phyloP scores from a whole-genome alignment of 2,329 filamentous ascomycete species.

The Xylariales sp. region DNA sequence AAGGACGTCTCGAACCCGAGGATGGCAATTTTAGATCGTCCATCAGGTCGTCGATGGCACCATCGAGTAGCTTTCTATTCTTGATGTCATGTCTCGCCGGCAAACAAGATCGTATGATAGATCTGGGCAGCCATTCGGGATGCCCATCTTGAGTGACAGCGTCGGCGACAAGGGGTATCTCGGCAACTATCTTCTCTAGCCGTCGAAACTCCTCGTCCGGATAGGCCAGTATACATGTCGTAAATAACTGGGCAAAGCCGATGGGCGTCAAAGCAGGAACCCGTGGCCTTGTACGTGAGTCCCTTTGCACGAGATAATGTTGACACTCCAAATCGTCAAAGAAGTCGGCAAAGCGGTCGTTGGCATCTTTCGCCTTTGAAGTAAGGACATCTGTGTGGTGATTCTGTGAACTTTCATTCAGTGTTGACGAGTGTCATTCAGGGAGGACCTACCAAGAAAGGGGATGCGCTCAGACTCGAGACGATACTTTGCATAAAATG shows the following conservation, averaged over 20 bases:
- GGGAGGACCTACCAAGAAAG: constrained; percentile 53
- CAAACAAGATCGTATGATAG: constrained; percentile 69
- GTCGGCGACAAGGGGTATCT: constrained; percentile 61
- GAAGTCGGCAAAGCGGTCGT: constrained; percentile 52
- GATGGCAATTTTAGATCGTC: constrained; percentile 23
- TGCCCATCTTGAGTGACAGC: constrained; percentile 56
- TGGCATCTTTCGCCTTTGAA: constrained; percentile 30
- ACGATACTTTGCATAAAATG: constrained; percentile 66
- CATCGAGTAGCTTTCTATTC: constrained; percentile 55
- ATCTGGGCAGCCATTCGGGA: constrained; percentile 72
- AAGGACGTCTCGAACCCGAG: background rate
- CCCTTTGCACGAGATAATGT: constrained; percentile 60
- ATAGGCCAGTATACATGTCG: constrained; percentile 66
- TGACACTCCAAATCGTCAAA: constrained; percentile 53
- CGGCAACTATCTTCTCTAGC: constrained; percentile 61
- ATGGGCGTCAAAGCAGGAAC: constrained; percentile 61
- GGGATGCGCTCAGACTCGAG: constrained; percentile 63
- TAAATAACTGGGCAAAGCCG: constrained; percentile 71
- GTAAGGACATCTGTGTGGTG: constrained; percentile 52
- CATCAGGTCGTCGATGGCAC: constrained; percentile 45
- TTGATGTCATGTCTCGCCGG: constrained; percentile 54
- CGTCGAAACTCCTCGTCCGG: constrained; percentile 71
- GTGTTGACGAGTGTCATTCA: constrained; percentile 10
- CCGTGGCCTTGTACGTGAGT: constrained; percentile 46
- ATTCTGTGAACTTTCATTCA: too few relatives aligned